Evolutionary conservation across 1,284 basidiomycete genomes (phyloP), one percentile per base, ranked within the genome.

Genomic region (Coniophora puteana): DNA sequence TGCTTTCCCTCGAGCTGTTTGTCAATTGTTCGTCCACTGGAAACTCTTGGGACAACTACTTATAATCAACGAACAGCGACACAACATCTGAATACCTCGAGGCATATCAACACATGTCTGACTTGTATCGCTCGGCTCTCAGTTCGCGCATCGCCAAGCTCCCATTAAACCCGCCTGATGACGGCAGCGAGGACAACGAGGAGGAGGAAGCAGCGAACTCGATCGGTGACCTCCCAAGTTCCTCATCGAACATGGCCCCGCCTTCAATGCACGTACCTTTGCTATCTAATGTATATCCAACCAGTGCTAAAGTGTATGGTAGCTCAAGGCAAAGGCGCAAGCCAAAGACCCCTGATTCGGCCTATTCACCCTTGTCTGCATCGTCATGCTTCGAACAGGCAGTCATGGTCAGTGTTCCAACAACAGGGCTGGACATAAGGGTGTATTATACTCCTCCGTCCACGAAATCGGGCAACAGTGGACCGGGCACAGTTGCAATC

Each of bases 321-420:
- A 43, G 23, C 32, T 28, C 25, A 46, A 18, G 51, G 18, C 2
- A 13, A 35, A 60, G 47, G 34, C 45, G 38, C 33, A 12, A 36
- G 2, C 43, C 65, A 53, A 49, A 68, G 61, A 41, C 55, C 1
- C 75, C 80, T 0, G 83, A 81, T 52, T 71, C 76, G 0, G 72
- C 75, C 8, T 82, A 77, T 49, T 53, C 80, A 0, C 89, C 92
- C 0, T 74, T 94, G 31, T 90, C 86, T 23, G 87, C 88, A 0
- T 66, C 77, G 7, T 67, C 67, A 0, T 93, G 77, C 69, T 94
- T 94, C 58, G 62, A 70, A 0, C 78, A 89, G 48, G 90, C 92
- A 2, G 66, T 83, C 6, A 82, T 90, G 53, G 81, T 94, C 23
- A 57, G 72, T 1, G 78, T 91, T 13, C 71, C 78, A 1, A 58